Conservation (phyloP, 2,329 filamentous ascomycete species). For the Metarhizium humberi region DNA sequence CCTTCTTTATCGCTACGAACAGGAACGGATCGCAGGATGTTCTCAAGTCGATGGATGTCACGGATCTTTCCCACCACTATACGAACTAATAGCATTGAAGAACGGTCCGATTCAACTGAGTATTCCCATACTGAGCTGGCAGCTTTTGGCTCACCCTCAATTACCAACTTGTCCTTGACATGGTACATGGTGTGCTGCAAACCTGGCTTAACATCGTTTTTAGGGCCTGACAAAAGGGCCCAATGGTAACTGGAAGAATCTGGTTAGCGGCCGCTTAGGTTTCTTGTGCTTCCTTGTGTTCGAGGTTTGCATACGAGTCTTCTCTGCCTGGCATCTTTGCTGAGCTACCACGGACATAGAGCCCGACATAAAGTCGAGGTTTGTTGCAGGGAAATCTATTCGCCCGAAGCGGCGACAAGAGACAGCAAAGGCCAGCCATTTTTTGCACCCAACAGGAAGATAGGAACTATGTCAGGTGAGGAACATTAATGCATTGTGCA, state of each 20-base stretch:
- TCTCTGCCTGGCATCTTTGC: constrained; percentile 6
- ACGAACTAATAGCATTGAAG: constrained; percentile 4
- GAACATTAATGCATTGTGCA: not conserved
- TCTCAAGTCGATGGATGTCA: constrained; percentile 4
- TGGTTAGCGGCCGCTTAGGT: not conserved
- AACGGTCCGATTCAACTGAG: constrained; percentile 2
- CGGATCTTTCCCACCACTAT: constrained; percentile 5
- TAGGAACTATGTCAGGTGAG: not conserved
- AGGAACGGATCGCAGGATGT: constrained; percentile 3
- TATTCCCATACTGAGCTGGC: constrained; percentile 7
- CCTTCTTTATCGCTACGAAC: constrained; percentile 1
- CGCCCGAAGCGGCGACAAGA: not conserved
- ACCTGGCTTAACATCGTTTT: constrained; percentile 1
- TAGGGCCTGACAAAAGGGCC: constrained; percentile 6
- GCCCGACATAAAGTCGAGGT: constrained; percentile 6
- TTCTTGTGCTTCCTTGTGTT: not conserved
- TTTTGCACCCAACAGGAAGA: not conserved
- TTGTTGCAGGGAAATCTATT: constrained; percentile 1
- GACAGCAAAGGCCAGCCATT: not conserved
- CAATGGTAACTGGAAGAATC: constrained; percentile 5
- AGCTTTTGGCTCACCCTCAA: constrained; percentile 2
- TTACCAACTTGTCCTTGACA: constrained; percentile 3
- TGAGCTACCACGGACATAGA: constrained; percentile 6
- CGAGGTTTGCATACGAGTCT: constrained; percentile 3
- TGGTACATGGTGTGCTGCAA: constrained; percentile 6